Conservation (phyloP, 805 yeast genomes). For the Candida palmyrensis region DNA sequence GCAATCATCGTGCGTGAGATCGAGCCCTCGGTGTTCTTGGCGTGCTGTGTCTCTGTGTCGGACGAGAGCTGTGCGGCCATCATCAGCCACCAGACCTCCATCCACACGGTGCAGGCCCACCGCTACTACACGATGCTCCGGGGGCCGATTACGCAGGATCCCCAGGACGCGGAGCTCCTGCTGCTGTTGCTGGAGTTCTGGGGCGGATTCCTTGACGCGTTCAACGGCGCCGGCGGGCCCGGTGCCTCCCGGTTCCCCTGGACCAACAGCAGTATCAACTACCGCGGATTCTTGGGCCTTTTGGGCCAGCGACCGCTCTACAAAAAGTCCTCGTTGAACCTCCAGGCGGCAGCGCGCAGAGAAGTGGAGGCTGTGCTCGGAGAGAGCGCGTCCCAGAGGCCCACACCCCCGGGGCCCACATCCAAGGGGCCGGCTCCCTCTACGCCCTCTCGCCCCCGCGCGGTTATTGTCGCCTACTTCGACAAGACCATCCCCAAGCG, state of each 20-base stretch:
- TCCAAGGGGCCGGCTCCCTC: no score
- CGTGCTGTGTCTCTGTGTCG: conserved; percentile 15
- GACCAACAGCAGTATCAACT: conserved; percentile 30
- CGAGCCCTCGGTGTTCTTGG: conserved; percentile 21
- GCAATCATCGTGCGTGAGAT: conserved; percentile 20
- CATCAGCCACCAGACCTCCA: not conserved
- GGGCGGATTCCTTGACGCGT: conserved; percentile 21
- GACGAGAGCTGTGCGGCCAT: conserved; percentile 10
- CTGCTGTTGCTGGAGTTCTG: conserved; percentile 20
- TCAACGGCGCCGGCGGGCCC: conserved; percentile 15
- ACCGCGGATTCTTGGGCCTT: conserved; percentile 31
- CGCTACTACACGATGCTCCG: conserved; percentile 22
- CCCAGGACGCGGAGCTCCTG: conserved; percentile 14
- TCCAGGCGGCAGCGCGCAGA: no score
- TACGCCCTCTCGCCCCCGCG: no score
- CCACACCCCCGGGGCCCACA: no score
- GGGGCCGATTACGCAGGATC: conserved; percentile 15
- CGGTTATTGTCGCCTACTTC: conserved; percentile 24
- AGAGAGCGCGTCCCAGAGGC: no score
- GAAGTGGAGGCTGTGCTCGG: no score
- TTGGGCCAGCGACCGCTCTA: conserved; percentile 15
- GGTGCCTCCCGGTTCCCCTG: conserved; percentile 20
- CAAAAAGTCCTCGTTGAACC: conserved; percentile 29
- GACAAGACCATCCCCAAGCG: conserved; percentile 21
- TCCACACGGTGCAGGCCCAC: conserved; percentile 14